Evolutionary conservation across 495 filamentous ascomycete species (phyloP), one percentile per base, ranked within the genome.

Genomic region (Penicillium canariense): DNA sequence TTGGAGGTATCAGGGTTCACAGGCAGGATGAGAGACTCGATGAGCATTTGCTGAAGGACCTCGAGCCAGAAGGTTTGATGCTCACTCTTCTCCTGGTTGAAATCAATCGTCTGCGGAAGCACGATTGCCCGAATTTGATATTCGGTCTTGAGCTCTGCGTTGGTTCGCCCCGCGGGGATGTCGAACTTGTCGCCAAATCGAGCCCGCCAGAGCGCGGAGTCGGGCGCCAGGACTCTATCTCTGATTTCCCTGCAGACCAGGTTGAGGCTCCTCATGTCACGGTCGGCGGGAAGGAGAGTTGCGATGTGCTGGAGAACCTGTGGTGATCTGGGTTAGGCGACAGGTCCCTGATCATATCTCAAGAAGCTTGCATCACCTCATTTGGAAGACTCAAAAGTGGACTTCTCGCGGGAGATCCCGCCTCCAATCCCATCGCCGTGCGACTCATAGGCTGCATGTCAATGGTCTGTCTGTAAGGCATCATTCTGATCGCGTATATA

Each of bases 261-360:
- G 7, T 66, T 56, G 17, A 77, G 68, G 15, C 56, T 58, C 6
- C 59, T 42, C 1, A 76, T 20, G 23, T 79, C 74, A 4, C 25
- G 27, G 39, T 78, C 70, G 0, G 28, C 52, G 15, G 65, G 58
- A 4, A 79, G 61, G 20, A 64, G 47, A 14, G 40, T 62, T 17
- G 75, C 71, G 9, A 79, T 72, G 10, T 67, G 18, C 46, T 79
- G 73, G 30, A 74, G 65, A 28, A 77, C 52, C 76, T 78, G 42
- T 35, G 12, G 11, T 17, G 3, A 40, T 27, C 8, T 35, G 17
- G 35, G 30, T 54, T 25, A 42, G 48, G 9, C 26, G 28, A 35
- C 20, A 45, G 27, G 22, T 35, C 11, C 22, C 14, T 25, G 32
- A 40, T 14, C 35, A 26, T 17, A 20, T 30, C 39, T 8, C 0